Conservation (phyloP, 305 asterid species). For the Euphrasia arctica region DNA sequence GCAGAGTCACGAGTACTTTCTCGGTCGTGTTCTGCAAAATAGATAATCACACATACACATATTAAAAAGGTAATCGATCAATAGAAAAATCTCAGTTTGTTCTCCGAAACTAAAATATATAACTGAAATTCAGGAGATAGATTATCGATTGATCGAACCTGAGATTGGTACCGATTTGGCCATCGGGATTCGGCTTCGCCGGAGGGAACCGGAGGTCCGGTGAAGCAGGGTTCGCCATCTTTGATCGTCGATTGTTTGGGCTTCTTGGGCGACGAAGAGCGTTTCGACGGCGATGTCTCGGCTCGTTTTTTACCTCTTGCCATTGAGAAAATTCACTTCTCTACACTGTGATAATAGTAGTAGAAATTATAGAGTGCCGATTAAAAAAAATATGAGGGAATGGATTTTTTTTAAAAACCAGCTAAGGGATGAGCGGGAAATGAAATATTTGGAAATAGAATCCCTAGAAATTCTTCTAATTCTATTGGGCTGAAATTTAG, state of each 20-base stretch:
- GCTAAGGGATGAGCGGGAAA: too few species aligned
- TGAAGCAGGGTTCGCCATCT: constrained; percentile 4
- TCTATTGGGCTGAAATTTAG: too few species aligned
- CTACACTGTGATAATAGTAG: too few species aligned
- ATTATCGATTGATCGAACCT: background rate
- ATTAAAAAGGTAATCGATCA: background rate
- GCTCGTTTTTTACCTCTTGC: constrained; percentile 11
- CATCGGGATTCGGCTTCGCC: constrained; percentile 25
- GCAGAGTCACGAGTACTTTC: background rate
- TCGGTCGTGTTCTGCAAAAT: background rate
- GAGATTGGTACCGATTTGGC: constrained; percentile 27
- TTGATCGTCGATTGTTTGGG: background rate
- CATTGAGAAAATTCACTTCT: background rate
- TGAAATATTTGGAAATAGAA: too few species aligned
- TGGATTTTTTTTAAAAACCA: too few species aligned
- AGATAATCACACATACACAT: background rate
- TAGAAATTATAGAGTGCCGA: too few species aligned
- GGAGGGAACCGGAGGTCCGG: constrained; percentile 20
- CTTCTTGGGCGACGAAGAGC: constrained; percentile 13
- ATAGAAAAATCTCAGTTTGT: too few species aligned
- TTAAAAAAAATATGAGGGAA: too few species aligned
- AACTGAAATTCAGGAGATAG: background rate
- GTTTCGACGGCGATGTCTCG: constrained; percentile 11
- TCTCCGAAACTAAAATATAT: too few species aligned
- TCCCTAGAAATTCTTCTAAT: too few species aligned